Percentiles rank a stretch among this genome's conserved stretches.
Conservation (phyloP, 495 filamentous ascomycete species). For the Aspergillus olivimuriae region DNA sequence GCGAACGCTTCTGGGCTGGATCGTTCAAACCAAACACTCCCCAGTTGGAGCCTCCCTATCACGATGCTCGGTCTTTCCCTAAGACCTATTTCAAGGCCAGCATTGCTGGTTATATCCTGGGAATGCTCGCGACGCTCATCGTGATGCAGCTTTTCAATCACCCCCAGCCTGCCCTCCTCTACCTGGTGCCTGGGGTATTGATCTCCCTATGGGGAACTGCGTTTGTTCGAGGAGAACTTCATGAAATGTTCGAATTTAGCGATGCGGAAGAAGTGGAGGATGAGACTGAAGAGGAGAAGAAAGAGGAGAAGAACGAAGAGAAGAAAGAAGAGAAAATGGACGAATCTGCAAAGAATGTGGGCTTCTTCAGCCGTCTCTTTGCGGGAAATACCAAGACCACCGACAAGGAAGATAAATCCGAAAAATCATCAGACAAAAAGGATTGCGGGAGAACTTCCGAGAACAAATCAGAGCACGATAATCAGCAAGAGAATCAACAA, state of each 20-base stretch:
- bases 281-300: constrained; percentile 10
- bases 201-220: constrained; percentile 76
- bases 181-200: constrained; percentile 85
- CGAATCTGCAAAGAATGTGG: constrained; percentile 12
- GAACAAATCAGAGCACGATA: too few relatives aligned
- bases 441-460: not conserved
- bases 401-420: constrained; percentile 11
- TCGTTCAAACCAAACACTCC: constrained; percentile 19
- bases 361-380: constrained; percentile 26
- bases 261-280: constrained; percentile 49
- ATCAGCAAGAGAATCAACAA: too few relatives aligned
- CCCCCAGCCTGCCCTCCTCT: constrained; percentile 86
- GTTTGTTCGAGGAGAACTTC: constrained; percentile 58
- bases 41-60: constrained; percentile 32
- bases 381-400: constrained; percentile 11
- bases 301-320: constrained; percentile 18
- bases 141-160: constrained; percentile 75
- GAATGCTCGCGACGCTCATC: constrained; percentile 70
- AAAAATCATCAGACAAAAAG: constrained; percentile 1
- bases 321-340: too few relatives aligned
- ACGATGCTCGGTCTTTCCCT: constrained; percentile 52
- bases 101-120: constrained; percentile 68
- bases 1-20: constrained; percentile 76
- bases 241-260: constrained; percentile 72
- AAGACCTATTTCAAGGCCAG: constrained; percentile 86